phyloP scores from a whole-genome alignment of 2,329 filamentous ascomycete species.

The Clonostachys rhizophaga region DNA sequence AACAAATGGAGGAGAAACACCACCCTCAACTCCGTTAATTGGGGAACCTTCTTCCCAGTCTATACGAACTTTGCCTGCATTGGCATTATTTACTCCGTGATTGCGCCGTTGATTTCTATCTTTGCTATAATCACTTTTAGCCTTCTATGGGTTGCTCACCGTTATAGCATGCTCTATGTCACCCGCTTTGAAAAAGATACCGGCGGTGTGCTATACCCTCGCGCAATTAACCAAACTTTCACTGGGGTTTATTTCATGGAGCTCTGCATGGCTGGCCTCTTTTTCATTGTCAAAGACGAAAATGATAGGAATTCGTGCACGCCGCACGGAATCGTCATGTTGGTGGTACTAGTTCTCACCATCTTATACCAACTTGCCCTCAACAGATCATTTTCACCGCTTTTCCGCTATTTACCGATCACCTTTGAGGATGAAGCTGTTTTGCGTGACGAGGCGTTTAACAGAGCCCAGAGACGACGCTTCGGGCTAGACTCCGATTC shows the following conservation, averaged over 20 bases:
- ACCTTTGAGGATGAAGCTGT: constrained; percentile 95
- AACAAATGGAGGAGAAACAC: constrained; percentile 87
- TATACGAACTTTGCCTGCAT: constrained; percentile 98
- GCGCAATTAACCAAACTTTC: constrained; percentile 92
- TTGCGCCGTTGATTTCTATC: constrained; percentile 84
- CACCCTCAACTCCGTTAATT: constrained; percentile 69
- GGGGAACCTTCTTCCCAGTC: constrained; percentile 92
- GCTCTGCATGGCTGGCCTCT: constrained; percentile 81
- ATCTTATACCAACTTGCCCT: constrained; percentile 73
- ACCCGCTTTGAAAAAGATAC: constrained; percentile 87
- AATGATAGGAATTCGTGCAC: constrained; percentile 53
- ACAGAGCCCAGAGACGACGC: constrained; percentile 67
- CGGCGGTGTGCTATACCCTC: constrained; percentile 85
- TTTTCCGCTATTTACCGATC: constrained; percentile 87
- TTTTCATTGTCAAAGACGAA: constrained; percentile 69
- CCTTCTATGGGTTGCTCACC: constrained; percentile 88
- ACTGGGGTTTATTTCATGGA: constrained; percentile 95
- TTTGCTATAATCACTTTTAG: constrained; percentile 92
- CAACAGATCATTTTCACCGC: constrained; percentile 77
- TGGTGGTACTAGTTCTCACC: constrained; percentile 68
- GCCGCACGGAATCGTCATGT: constrained; percentile 80
- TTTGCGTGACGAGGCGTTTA: constrained; percentile 84
- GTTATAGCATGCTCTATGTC: constrained; percentile 97
- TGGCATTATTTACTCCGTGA: constrained; percentile 80
- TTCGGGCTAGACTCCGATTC: constrained; percentile 57